Evolutionary conservation across 1,284 basidiomycete species (phyloP).

Genomic region (Rhodofomes roseus): DNA sequence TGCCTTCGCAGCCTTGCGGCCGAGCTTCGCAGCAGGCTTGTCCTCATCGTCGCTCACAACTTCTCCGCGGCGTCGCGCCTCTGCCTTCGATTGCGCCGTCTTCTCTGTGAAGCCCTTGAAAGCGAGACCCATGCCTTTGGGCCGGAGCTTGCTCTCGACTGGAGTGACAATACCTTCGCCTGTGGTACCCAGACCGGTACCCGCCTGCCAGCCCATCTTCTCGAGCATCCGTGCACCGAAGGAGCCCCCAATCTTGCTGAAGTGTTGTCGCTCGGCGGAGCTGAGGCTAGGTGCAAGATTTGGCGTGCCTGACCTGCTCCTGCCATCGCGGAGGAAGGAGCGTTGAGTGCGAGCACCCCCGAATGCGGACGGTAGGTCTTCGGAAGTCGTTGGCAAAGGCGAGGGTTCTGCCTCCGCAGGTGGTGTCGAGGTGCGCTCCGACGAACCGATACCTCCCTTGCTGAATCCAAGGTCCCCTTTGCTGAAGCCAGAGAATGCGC

Average conservation of each 20-base stretch:
- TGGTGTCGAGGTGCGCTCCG: conserved; percentile 17
- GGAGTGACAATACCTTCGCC: conserved; percentile 88
- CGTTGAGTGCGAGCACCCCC: conserved; percentile 39
- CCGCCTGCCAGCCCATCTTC: conserved; percentile 91
- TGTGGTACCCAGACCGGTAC: conserved; percentile 76
- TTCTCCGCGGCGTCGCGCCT: conserved; percentile 76
- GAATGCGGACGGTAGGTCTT: conserved; percentile 41
- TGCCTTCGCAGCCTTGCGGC: conserved; percentile 39
- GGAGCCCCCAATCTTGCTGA: conserved; percentile 70
- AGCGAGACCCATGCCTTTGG: conserved; percentile 82
- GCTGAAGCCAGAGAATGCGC: conserved; percentile 30
- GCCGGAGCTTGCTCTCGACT: conserved; percentile 80
- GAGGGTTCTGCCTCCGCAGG: conserved; percentile 22
- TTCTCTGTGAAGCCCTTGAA: conserved; percentile 85
- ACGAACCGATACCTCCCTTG: conserved; percentile 46
- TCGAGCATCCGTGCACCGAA: conserved; percentile 88
- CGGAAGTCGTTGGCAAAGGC: conserved; percentile 25
- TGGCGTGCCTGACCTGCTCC: conserved; percentile 37
- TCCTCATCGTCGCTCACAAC: conserved; percentile 74
- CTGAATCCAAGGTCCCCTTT: conserved; percentile 38
- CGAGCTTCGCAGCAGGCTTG: conserved; percentile 40
- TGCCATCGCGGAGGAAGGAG: conserved; percentile 54
- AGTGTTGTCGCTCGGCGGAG: conserved; percentile 69
- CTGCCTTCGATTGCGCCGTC: conserved; percentile 83
- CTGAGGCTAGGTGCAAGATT: conserved; percentile 52